Conservation (phyloP, 352 stramenopile species). For the Phytophthora uliginosa region DNA sequence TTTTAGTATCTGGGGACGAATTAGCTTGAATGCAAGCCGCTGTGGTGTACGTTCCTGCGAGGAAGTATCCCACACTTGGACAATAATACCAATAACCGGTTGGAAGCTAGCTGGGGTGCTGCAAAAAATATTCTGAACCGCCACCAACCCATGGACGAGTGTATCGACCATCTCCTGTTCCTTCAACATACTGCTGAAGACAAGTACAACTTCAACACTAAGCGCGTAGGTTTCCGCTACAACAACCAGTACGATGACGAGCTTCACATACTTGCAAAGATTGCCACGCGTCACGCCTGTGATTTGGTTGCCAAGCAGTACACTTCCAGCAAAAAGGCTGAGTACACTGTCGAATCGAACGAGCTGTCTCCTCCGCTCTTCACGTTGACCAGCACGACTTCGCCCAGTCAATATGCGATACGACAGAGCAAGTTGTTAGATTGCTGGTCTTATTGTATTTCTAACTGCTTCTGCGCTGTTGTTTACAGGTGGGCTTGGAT, state of each 20-base stretch:
- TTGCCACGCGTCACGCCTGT: neutral
- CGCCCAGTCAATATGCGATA: neutral
- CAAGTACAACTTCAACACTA: neutral
- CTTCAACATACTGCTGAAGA: neutral
- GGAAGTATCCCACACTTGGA: neutral
- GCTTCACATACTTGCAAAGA: neutral
- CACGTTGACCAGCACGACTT: too few relatives aligned
- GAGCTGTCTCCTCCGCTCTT: too few relatives aligned
- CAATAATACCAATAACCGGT: slow-evolving; percentile 8
- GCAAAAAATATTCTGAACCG: slow-evolving; percentile 6
- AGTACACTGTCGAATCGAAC: too few relatives aligned
- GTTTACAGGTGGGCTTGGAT: too few relatives aligned
- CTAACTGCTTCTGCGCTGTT: too few relatives aligned
- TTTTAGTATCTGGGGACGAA: too few relatives aligned
- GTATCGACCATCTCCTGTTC: neutral
- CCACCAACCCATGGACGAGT: slow-evolving; percentile 5
- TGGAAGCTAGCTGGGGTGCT: slow-evolving; percentile 1
- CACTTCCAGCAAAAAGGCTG: too few relatives aligned
- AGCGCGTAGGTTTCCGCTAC: slow-evolving; percentile 6
- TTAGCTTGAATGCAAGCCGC: too few relatives aligned
- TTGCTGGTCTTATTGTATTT: too few relatives aligned
- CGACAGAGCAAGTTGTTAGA: neutral
- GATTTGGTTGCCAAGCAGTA: slow-evolving; percentile 5
- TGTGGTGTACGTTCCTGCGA: slow-evolving; percentile 4
- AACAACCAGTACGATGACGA: slow-evolving; percentile 2